Conservation (phyloP, 371 early-diverging fungal species). For the Haplosporangium sp. region DNA sequence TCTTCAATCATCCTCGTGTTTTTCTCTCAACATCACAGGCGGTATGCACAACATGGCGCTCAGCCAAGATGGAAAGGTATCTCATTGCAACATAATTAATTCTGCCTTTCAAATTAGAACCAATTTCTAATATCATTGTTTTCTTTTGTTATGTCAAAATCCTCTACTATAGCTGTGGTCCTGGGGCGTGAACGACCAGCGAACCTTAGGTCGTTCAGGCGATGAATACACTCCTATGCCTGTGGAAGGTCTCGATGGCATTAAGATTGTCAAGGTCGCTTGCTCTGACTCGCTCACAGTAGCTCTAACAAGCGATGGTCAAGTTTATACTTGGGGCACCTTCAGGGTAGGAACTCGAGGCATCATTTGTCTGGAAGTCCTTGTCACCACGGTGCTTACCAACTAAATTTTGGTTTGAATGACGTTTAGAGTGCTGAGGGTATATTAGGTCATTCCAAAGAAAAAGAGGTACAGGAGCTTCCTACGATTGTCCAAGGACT, state of each 20-base stretch:
- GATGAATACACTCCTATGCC: constrained; percentile 69
- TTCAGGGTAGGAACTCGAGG: constrained; percentile 72
- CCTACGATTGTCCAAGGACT: constrained; percentile 41
- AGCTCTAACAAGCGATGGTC: constrained; percentile 86
- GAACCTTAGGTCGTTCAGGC: constrained; percentile 91
- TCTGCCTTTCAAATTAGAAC: not conserved
- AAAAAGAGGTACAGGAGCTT: constrained; percentile 71
- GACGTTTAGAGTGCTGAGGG: constrained; percentile 64
- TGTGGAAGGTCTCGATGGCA: constrained; percentile 77
- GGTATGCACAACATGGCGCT: constrained; percentile 91
- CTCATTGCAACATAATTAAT: not conserved
- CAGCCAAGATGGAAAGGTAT: constrained; percentile 77
- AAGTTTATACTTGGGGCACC: constrained; percentile 97
- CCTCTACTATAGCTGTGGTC: constrained; percentile 70
- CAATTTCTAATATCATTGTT: not conserved
- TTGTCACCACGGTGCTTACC: too few relatives aligned
- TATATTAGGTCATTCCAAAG: constrained; percentile 75
- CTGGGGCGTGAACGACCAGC: constrained; percentile 99
- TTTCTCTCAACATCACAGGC: constrained; percentile 55
- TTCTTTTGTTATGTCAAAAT: not conserved
- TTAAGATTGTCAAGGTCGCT: constrained; percentile 85
- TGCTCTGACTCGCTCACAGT: constrained; percentile 96
- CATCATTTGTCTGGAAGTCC: not conserved
- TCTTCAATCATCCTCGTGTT: too few relatives aligned
- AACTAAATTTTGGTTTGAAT: too few relatives aligned